Evolutionary conservation across 352 stramenopile genomes (phyloP).

Genomic region (Plasmopara viticola): DNA sequence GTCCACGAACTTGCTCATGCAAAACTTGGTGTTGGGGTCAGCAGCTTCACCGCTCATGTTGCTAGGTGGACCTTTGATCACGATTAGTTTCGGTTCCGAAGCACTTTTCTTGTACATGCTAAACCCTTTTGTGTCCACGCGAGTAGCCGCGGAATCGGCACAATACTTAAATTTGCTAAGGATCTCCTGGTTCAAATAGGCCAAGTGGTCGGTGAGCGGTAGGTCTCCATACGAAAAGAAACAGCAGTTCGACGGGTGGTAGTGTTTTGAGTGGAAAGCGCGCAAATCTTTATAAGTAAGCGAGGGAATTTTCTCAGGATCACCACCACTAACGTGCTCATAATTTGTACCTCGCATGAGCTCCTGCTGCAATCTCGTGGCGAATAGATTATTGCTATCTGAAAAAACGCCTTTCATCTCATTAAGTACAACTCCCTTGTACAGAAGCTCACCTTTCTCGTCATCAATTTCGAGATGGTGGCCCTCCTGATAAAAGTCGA

Average conservation of each 20-base stretch:
- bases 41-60: constrained; percentile 49
- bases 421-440: constrained; percentile 98
- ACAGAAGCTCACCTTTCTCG: constrained; percentile 41
- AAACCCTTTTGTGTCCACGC: constrained; percentile 42
- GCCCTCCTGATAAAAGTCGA: constrained; percentile 80
- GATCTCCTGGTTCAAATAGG: constrained; percentile 67
- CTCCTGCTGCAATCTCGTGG: constrained; percentile 84
- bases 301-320: constrained; percentile 60
- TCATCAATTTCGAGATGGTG: constrained; percentile 61
- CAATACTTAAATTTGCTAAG: constrained; percentile 61
- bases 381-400: constrained; percentile 90
- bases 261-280: constrained; percentile 76
- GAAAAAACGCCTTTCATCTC: constrained; percentile 99
- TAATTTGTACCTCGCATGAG: constrained; percentile 89
- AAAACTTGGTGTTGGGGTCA: constrained; percentile 78
- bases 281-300: constrained; percentile 75
- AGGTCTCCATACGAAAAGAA: constrained; percentile 89
- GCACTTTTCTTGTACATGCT: constrained; percentile 28
- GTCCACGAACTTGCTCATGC: constrained; percentile 62
- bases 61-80: constrained; percentile 49
- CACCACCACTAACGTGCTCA: constrained; percentile 73
- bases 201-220: constrained; percentile 64
- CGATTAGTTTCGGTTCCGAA: constrained; percentile 19
- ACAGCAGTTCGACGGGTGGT: constrained; percentile 86
- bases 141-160: constrained; percentile 37